Evolutionary conservation across 139 green algal genomes (phyloP), one percentile per base, ranked within the genome.

Genomic region (Volvox africanus): DNA sequence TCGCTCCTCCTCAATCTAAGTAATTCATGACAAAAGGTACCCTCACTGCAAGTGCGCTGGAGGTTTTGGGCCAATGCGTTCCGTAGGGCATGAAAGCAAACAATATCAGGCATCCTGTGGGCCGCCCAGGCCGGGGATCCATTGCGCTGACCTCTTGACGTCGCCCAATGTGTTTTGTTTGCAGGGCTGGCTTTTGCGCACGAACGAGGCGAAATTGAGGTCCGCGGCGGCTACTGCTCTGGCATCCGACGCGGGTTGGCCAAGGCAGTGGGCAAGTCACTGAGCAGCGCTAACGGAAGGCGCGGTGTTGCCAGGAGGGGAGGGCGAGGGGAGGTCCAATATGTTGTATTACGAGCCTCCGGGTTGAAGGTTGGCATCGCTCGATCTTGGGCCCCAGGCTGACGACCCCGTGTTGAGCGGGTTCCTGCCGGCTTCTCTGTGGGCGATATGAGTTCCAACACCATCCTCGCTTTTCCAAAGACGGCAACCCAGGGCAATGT

Each of bases 171-270:
- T n/a, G 21, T 28, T 73, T 14, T 75, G 67, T 18, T 36, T 21
- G 44, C 71, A 90, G 86, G 86, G 75, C 55, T 84, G 75, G 86
- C 86, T 90, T 32, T 33, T 90, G 55, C 55, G 44, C 73, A 85
- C 35, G 22, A 90, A 90, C 55, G 65, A 84, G 50, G 73, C 55
- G 2, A 35, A 36, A 19, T 55, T 90, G 17, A 30, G 11, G 0
- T 6, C 32, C 32, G 55, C 24, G 22, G 55, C 75, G 32, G 75
- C 86, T 14, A 61, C 19, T 32, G 6, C 55, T 22, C 73, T 90
- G 73, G 86, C 55, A 61, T 20, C 50, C 11, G 86, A 90, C 22
- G 86, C 86, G 20, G 55, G 55, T 28, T 84, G 73, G 0, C 55
- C 44, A 83, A 84, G 50, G 6, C 33, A 1, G 86, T 36, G 9